phyloP scores from a whole-genome alignment of 345 rosid genomes.

The Syzygium aqueum region DNA sequence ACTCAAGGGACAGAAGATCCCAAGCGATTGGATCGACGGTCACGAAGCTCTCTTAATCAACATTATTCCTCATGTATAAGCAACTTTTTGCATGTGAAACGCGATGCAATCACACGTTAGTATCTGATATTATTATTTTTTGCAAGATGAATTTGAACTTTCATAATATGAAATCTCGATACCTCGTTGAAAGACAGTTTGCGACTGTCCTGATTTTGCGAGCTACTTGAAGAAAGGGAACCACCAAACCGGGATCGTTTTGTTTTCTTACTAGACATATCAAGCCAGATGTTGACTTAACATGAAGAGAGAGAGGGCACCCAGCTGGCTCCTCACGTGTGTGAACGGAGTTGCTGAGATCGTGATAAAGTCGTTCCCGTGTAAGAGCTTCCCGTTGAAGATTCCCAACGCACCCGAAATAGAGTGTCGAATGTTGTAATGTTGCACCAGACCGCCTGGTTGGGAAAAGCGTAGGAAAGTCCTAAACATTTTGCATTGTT shows the following conservation, averaged over 20 bases:
- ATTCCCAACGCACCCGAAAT: neutral
- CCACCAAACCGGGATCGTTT: neutral
- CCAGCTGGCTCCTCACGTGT: neutral
- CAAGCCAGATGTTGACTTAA: neutral
- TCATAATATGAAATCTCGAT: neutral
- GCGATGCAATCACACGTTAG: neutral
- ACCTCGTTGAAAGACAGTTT: neutral
- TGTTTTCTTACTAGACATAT: neutral
- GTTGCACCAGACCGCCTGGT: neutral
- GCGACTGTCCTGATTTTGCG: neutral
- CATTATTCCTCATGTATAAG: neutral
- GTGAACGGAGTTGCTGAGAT: neutral
- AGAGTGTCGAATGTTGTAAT: neutral
- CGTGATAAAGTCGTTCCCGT: neutral
- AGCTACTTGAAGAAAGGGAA: neutral
- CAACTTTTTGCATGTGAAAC: neutral
- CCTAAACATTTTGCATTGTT: too few species aligned
- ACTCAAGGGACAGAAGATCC: neutral
- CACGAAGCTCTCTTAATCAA: neutral
- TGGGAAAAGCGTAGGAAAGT: too few species aligned
- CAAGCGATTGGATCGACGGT: neutral
- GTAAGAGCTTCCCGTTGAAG: neutral
- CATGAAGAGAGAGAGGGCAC: neutral
- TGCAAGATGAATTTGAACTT: neutral
- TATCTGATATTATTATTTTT: neutral